These are phyloP conservation scores for Xerocomellus dryophilus DNA, from an alignment of 768 basidiomycete genomes.

Conservation along the genomic window DNA sequence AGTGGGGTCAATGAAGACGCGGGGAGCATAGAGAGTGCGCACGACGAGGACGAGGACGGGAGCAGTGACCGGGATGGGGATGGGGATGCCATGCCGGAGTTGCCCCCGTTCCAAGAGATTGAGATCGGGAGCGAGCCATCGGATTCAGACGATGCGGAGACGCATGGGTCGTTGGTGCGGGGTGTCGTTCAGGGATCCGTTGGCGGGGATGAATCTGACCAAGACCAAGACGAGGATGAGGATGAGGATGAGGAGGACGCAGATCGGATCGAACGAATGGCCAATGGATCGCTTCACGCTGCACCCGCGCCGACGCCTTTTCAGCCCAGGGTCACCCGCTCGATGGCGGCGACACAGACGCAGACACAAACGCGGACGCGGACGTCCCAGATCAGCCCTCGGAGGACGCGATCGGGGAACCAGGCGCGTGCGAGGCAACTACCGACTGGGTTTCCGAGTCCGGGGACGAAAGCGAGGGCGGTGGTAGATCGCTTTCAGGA, in stretches of 20 bases:
- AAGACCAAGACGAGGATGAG: neutral
- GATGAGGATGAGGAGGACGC: neutral
- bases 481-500: conserved; percentile 10
- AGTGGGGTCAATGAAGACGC: neutral
- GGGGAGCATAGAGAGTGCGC: neutral
- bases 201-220: neutral
- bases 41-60: neutral
- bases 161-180: conserved; percentile 16
- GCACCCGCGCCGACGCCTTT: neutral
- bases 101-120: conserved; percentile 13
- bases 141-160: conserved; percentile 33
- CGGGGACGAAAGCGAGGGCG: conserved; percentile 12
- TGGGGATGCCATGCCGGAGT: neutral
- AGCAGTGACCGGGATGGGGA: too few relatives aligned
- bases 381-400: neutral
- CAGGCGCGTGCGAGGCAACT: neutral
- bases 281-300: neutral
- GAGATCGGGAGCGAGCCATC: conserved; percentile 11
- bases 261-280: conserved; percentile 19
- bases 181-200: neutral
- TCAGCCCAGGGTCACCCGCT: conserved; percentile 9
- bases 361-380: neutral
- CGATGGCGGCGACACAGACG: neutral
- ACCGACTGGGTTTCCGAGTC: conserved; percentile 12
- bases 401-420: conserved; percentile 4